Evolutionary conservation across 2,329 filamentous ascomycete species (phyloP).

Genomic region (Podosphaera fusca): DNA sequence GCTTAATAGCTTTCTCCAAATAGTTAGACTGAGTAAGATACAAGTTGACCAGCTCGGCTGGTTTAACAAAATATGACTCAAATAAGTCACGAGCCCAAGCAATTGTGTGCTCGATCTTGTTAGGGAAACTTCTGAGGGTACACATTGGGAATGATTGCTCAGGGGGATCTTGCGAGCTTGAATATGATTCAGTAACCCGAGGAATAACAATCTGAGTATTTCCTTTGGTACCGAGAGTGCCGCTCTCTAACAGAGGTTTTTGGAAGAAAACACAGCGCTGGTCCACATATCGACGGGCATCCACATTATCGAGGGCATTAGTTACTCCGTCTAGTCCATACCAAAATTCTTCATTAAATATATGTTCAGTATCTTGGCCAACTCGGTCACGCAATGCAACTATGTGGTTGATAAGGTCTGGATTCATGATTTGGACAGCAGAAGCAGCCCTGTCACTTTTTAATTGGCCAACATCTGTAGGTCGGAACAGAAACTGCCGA

Average conservation of each 20-base stretch:
- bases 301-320: conserved; percentile 92
- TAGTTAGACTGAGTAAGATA: conserved; percentile 86
- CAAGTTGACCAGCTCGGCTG: conserved; percentile 79
- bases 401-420: conserved; percentile 72
- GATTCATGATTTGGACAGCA: conserved; percentile 90
- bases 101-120: conserved; percentile 96
- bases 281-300: conserved; percentile 90
- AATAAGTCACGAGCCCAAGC: conserved; percentile 95
- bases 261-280: conserved; percentile 94
- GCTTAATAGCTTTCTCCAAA: conserved; percentile 65
- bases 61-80: conserved; percentile 80
- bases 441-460: conserved; percentile 88
- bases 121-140: conserved; percentile 88
- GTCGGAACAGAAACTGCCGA: conserved; percentile 83
- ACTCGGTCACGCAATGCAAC: conserved; percentile 71
- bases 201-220: conserved; percentile 94
- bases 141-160: conserved; percentile 99
- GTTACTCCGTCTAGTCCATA: conserved; percentile 69
- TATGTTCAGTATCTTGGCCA: conserved; percentile 71
- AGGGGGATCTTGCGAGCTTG: conserved; percentile 84
- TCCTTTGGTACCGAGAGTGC: conserved; percentile 94
- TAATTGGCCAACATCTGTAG: conserved; percentile 80
- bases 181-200: conserved; percentile 84
- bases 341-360: conserved; percentile 94
- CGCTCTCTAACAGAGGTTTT: conserved; percentile 87